Evolutionary conservation across 2,329 filamentous ascomycete genomes (phyloP), one percentile per base, ranked within the genome.

Genomic region (Cordyceps pruinosa): DNA sequence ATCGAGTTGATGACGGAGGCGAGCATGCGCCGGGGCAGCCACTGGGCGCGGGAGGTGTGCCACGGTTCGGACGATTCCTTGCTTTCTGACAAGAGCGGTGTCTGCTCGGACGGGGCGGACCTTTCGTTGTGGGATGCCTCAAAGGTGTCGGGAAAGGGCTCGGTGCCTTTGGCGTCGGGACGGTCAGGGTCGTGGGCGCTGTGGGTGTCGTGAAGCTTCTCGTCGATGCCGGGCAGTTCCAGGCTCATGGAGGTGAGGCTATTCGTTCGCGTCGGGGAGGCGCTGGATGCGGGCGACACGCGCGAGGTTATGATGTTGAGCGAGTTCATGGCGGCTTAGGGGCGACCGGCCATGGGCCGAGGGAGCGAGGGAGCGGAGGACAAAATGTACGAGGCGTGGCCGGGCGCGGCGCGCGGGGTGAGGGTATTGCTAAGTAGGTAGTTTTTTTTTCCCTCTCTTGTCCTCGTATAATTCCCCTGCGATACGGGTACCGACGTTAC

Each of bases 241-340:
- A 80, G 68, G 60, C 76, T 74, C 60, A 83, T 70, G 60, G 78
- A 79, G 64, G 75, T 76, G 66, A 84, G 74, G 28, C 83, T 86
- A 70, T 84, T 85, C 61, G 82, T 81, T 69, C 83, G 79, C 58
- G 83, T 79, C 56, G 81, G 77, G 45, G 71, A 69, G 34, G 82
- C 77, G 64, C 77, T 83, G 59, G 81, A 74, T 56, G 82, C 72
- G 63, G 83, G 81, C 65, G 84, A 85, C 71, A 92, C 89, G 76
- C 88, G 87, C 71, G 89, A 85, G 68, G 90, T 94, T 72, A 97
- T 84, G 72, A 96, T 90, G 77, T 94, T 96, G 78, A 96, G 80
- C 68, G 92, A 96, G 85, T 97, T 97, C 93, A 97, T 97, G 76
- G 81, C 89, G 74, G 73, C 35, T 66, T 41, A 69, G 65, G 66